Evolutionary conservation across 2,329 filamentous ascomycete species (phyloP), one percentile per base, ranked within the genome.

Genomic region (Calonectria pseudoreteaudii): DNA sequence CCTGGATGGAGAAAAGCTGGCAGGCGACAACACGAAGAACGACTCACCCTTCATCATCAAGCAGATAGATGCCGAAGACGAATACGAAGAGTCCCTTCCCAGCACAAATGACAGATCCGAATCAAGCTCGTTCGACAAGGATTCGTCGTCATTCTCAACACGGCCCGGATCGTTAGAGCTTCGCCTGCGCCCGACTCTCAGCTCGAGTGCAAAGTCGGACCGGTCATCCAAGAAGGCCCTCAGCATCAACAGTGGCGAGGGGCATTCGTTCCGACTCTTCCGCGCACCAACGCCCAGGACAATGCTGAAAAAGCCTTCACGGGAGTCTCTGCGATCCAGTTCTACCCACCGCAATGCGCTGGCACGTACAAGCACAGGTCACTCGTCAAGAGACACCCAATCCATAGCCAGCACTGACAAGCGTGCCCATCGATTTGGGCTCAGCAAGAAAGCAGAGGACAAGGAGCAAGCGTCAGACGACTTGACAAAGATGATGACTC

Each of bases 401-500:
- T 85, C 87, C 0, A 80, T 80, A 23, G 82, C 66, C 14, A 58
- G 76, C 49, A 82, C 78, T 65, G 87, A 88, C 56, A 90, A 87
- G 79, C 90, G 88, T 9, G 36, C 34, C 78, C 80, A 83, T 13
- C 88, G 91, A 23, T 94, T 94, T 81, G 85, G 87, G 74, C 84
- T 92, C 80, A 85, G 89, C 82, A 86, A 88, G 78, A 83, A 85
- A 71, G 81, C 89, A 65, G 77, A 82, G 50, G 82, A 90, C 50
- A 73, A 73, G 72, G 90, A 91, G 70, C 90, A 92, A 73, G 90
- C 91, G 7, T 94, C 93, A 1, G 97, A 99, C 82, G 97, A 99
- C 82, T 88, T 99, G 52, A 97, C 95, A 14, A 95, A 97, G 86
- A 99, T 99, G 97, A 96, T 99, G 85, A 93, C 92, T 68, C 93